Percentiles rank a stretch among this genome's conserved stretches.
Conservation (phyloP, 306 rosid species). For the Malus sieversii region DNA sequence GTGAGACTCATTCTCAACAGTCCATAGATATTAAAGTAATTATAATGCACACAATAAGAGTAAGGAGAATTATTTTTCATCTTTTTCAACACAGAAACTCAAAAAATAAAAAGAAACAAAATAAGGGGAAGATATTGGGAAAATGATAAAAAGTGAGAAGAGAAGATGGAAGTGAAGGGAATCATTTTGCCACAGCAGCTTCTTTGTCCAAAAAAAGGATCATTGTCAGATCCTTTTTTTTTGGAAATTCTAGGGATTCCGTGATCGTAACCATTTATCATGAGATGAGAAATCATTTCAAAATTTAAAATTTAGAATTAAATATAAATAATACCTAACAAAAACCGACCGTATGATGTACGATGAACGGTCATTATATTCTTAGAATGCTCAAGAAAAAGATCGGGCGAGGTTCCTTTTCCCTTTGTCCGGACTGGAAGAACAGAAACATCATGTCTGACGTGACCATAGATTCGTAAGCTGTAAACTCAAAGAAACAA, state of each 20-base stretch:
- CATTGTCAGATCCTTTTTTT: fast-evolving
- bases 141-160: neutral
- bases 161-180: neutral
- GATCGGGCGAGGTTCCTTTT: no score
- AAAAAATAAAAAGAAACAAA: neutral
- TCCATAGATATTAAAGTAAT: neutral
- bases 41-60: neutral
- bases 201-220: conserved; percentile 9
- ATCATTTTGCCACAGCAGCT: conserved; percentile 11
- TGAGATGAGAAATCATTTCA: no score
- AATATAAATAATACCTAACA: no score
- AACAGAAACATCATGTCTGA: conserved; percentile 29
- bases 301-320: no score
- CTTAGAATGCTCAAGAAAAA: no score
- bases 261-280: no score
- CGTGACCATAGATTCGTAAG: conserved; percentile 27
- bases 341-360: no score
- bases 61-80: neutral
- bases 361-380: fast-evolving
- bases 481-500: neutral
- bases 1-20: no score
- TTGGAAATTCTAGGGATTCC: no score
- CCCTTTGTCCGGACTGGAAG: conserved; percentile 20
- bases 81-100: neutral
- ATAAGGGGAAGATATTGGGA: neutral